Base-by-base conservation (phyloP, 495 filamentous ascomycete species). In the Parathielavia hyrcaniae region DNA sequence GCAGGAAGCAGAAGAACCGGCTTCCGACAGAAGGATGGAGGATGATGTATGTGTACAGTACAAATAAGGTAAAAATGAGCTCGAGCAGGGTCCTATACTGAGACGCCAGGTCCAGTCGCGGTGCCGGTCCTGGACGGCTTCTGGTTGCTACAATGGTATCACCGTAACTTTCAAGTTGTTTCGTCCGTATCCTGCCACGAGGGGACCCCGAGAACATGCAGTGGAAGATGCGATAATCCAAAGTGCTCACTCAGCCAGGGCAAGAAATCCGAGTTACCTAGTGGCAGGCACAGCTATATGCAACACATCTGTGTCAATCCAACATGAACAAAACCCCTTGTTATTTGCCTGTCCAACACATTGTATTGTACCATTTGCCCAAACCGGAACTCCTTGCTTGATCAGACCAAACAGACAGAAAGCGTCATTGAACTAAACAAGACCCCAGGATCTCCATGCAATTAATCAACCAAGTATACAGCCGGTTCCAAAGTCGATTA, bases 11-110 rank as follows among this genome's bases (percentile, higher is more conserved):
- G 20, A 41, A 32, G 30, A 51, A 6, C 19, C 44, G 16, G 36
- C 12, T 16, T 40, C 23, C 34, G 10, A 12, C 38, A 8, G n/a
- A 39, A n/a, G 5, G 14, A 50, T 14, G 46, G 17, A 19, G 46
- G 39, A 55, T 40, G 55, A 50, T 52, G 59, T 22, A 61, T 55
- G 48, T 61, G 59, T 61, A 61, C 41, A 61, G 20, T 63, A 59
- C 36, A 62, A 38, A 30, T 53, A 30, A 30, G 46, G 23, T 36
- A 58, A 51, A 35, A 51, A 35, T 19, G 50, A 38, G 49, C 41
- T 48, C 48, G 47, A 23, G 30, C 6, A 26, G 40, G 49, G 14
- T 39, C 26, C 47, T 45, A 30, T 39, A 45, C 22, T 22, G 32
- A 13, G 40, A 9, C 1, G 41, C 4, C 14, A 36, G 12, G 50